Base-by-base conservation (phyloP, 805 yeast genomes). In the Ascoidea rubescens region DNA sequence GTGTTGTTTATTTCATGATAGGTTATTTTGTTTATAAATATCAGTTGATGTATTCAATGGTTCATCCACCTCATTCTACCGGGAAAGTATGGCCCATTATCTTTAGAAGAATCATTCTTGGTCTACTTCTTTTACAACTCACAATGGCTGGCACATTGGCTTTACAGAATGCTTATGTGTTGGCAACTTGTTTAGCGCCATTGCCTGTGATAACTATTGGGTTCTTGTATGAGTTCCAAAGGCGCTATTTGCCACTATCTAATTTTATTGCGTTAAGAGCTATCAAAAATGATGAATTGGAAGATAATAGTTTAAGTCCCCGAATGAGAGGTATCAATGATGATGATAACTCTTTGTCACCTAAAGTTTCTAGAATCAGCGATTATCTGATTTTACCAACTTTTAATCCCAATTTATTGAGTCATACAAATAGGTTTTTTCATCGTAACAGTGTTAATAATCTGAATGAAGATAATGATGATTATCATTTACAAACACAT, bases 1-100 rank as follows among this genome's bases (percentile, higher is more conserved):
- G 98, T 0, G 68, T 89, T 53, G 71, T 84, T 1, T 91, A 93
- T 65, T 91, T 91, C 63, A 66, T 86, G 14, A 68, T 88, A 52
- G 97, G 98, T 0, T 91, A 80, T 65, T 83, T 81, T 63, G 96
- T 90, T 6, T 88, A 82, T 74, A 91, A 91, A 67, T 91, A 90
- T 64, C 96, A 89, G 66, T 71, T 91, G 54, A 71, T 93, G 57
- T 91, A 87, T 64, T 84, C 96, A 0, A 84, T 93, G 70, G 89
- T 88, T 37, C 98, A 93, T 65, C 90, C 95, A 7, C 96, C 95
- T 45, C 98, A 93, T 67, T 89, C 96, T 0, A 93, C 96, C 0
- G 99, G 98, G 1, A 86, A 85, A 62, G 95, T 91, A 1, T 91
- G 97, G 98, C 96, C 96, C 0, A 71, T 89, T 49, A 82, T 91